These are phyloP conservation scores for Yueomyces sinensis DNA, from an alignment of 805 yeast genomes.

Conservation along the genomic window DNA sequence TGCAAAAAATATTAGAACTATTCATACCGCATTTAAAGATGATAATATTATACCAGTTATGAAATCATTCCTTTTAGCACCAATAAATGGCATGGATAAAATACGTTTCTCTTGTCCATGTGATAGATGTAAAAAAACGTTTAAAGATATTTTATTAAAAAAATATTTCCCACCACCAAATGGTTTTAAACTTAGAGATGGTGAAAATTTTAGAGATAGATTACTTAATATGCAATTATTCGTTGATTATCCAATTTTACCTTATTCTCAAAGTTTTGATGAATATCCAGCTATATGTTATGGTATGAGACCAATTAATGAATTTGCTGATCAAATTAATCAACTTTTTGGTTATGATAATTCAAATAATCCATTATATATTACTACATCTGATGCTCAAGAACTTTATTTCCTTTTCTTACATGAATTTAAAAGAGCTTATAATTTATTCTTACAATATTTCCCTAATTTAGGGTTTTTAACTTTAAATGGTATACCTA, in stretches of 20 bases:
- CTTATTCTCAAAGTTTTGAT: constrained; percentile 26
- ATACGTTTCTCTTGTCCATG: constrained; percentile 13
- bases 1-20: constrained; percentile 15
- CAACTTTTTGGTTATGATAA: constrained; percentile 7
- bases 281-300: constrained; percentile 26
- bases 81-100: constrained; percentile 12
- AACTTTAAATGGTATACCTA: constrained; percentile 24
- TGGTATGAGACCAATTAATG: constrained; percentile 18
- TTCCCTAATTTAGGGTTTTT: constrained; percentile 22
- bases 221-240: constrained; percentile 21
- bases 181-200: constrained; percentile 11
- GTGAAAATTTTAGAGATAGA: constrained; percentile 14
- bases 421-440: constrained; percentile 23
- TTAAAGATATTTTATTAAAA: constrained; percentile 13
- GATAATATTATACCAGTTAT: too few species aligned
- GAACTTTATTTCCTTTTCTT: constrained; percentile 21
- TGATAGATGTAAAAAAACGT: constrained; percentile 15
- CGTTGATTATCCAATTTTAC: constrained; percentile 21
- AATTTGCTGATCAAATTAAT: constrained; percentile 18
- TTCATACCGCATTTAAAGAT: constrained; percentile 22
- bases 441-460: constrained; percentile 18
- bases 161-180: constrained; percentile 21
- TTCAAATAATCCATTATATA: constrained; percentile 2
- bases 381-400: constrained; percentile 19
- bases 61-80: constrained; percentile 1